phyloP scores from a whole-genome alignment of 139 green algal genomes.

The Pseudopediastrum boryanum region DNA sequence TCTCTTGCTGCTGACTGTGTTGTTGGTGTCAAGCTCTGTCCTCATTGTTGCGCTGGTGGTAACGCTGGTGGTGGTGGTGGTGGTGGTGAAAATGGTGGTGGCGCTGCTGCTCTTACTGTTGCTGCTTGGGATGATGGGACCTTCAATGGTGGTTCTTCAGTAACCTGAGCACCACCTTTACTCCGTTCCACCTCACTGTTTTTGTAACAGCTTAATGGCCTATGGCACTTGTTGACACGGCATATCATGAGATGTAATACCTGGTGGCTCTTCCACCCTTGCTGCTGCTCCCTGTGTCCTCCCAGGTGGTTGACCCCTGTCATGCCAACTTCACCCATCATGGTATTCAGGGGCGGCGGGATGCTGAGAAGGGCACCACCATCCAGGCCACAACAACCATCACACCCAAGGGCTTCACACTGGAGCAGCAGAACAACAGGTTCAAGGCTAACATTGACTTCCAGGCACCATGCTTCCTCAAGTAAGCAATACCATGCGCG shows the following conservation, averaged over 20 bases:
- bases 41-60: background rate
- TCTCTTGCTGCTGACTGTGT: background rate
- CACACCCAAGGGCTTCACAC: slow-evolving; percentile 13
- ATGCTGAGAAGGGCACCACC: slow-evolving; percentile 29
- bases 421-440: slow-evolving; percentile 10
- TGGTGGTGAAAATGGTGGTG: too few relatives aligned
- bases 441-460: slow-evolving; percentile 35
- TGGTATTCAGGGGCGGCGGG: slow-evolving; percentile 27
- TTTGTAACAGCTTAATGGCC: too few relatives aligned
- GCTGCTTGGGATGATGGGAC: too few relatives aligned
- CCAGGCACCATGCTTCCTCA: slow-evolving; percentile 36
- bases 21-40: background rate
- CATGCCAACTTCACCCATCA: slow-evolving; percentile 46
- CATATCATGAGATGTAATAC: too few relatives aligned
- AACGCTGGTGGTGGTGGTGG: too few relatives aligned
- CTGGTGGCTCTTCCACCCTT: background rate
- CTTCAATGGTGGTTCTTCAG: too few relatives aligned
- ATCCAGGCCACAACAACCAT: slow-evolving; percentile 11
- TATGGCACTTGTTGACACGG: too few relatives aligned
- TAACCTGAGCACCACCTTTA: too few relatives aligned
- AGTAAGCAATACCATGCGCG: slow-evolving; percentile 18
- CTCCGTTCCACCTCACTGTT: too few relatives aligned
- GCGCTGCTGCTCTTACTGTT: too few relatives aligned
- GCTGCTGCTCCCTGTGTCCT: background rate
- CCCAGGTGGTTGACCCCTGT: slow-evolving; percentile 39